Conservation (phyloP, 106 monocot species). For the Iris macrosiphon region DNA sequence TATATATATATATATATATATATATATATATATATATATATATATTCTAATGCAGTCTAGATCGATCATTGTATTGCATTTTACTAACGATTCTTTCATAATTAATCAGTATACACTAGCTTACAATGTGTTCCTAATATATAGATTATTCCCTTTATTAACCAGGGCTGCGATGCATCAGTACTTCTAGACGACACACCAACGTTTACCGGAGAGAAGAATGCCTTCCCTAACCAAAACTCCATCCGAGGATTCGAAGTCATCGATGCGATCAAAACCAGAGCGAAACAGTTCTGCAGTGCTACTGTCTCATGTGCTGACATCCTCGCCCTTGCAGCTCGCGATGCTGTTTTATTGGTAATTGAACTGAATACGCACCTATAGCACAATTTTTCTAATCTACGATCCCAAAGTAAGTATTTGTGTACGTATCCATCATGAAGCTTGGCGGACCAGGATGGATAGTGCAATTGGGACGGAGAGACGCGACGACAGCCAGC, state of each 20-base stretch:
- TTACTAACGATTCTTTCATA: too few species aligned
- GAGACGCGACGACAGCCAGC: constrained; percentile 25
- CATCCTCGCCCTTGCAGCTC: constrained; percentile 43
- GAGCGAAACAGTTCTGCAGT: constrained; percentile 29
- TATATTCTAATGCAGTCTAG: too few species aligned
- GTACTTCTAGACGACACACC: constrained; percentile 46
- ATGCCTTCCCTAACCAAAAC: constrained; percentile 26
- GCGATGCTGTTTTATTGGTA: constrained; percentile 27
- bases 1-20: too few species aligned
- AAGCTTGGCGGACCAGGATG: constrained; percentile 36
- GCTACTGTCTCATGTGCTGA: constrained; percentile 58
- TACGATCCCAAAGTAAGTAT: too few species aligned
- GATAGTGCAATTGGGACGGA: constrained; percentile 26
- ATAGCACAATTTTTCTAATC: too few species aligned
- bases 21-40: too few species aligned
- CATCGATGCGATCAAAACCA: constrained; percentile 48
- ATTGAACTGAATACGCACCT: too few species aligned
- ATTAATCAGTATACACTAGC: too few species aligned
- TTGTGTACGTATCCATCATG: too few species aligned
- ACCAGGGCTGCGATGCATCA: constrained; percentile 34
- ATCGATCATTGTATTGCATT: too few species aligned
- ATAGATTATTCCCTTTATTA: not conserved
- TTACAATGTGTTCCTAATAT: too few species aligned
- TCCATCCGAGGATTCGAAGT: constrained; percentile 47
- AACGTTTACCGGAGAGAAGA: constrained; percentile 37